These are phyloP conservation scores for Pyrus hybrid DNA, from an alignment of 331 rosid genomes.

Conservation along the genomic window DNA sequence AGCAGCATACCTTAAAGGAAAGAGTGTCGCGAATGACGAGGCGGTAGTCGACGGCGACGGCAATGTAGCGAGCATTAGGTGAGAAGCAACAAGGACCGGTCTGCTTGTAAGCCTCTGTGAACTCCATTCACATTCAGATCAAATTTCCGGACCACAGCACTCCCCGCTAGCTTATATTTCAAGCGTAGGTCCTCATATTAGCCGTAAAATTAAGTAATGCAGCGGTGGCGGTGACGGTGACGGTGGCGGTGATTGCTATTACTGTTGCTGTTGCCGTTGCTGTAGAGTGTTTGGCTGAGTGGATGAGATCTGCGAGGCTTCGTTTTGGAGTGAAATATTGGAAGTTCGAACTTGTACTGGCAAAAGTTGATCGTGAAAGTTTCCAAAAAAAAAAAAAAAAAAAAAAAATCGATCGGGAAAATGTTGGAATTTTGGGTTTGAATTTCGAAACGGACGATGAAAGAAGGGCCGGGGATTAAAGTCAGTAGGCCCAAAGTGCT, in stretches of 20 bases:
- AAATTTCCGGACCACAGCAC: not conserved
- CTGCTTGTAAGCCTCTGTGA: slow-evolving; percentile 89
- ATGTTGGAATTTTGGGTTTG: not conserved
- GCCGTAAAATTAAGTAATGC: not conserved
- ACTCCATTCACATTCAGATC: slow-evolving; percentile 46
- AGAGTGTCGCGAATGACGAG: slow-evolving; percentile 88
- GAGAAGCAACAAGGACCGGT: slow-evolving; percentile 92
- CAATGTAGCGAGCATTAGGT: slow-evolving; percentile 78
- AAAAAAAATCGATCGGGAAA: too few species aligned
- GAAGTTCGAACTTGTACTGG: too few species aligned
- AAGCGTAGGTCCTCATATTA: not conserved
- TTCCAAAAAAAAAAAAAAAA: too few species aligned
- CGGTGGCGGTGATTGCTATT: not conserved
- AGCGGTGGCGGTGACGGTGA: too few species aligned
- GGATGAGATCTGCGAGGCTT: not conserved
- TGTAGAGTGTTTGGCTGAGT: not conserved
- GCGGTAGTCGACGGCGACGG: slow-evolving; percentile 93
- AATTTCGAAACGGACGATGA: not conserved
- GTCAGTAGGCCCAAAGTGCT: not conserved
- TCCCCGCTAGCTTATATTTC: not conserved
- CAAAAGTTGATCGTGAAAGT: too few species aligned
- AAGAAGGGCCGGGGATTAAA: not conserved
- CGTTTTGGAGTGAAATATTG: not conserved
- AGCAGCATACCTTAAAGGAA: slow-evolving; percentile 55
- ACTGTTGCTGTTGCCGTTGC: not conserved